A percentile compares a stretch with the other conserved stretches of the same genome.
phyloP scores from a whole-genome alignment of 1,139 yeast species.

The Lodderomyces beijingensis region DNA sequence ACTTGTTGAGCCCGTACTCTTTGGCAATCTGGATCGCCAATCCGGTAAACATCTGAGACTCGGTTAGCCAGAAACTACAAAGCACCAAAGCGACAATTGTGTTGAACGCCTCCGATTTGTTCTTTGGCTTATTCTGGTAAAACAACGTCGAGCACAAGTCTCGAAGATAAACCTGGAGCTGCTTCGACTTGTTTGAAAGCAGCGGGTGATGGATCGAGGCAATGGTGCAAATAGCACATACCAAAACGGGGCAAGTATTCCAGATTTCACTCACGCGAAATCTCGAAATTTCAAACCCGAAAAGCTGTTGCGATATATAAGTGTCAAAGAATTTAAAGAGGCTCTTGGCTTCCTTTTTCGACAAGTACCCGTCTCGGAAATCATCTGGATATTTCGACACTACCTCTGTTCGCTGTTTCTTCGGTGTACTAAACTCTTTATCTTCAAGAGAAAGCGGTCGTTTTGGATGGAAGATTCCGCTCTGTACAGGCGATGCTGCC shows the following conservation, averaged over 20 bases:
- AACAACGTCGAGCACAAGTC: slow-evolving; percentile 44
- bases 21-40: slow-evolving; percentile 62
- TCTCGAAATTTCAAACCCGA: slow-evolving; percentile 58
- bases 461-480: too few species aligned
- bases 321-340: slow-evolving; percentile 51
- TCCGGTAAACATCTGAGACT: slow-evolving; percentile 64
- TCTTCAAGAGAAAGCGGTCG: too few species aligned
- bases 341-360: slow-evolving; percentile 43
- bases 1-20: slow-evolving; percentile 47
- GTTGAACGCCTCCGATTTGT: slow-evolving; percentile 52
- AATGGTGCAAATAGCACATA: slow-evolving; percentile 60
- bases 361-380: slow-evolving; percentile 33
- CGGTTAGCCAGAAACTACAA: slow-evolving; percentile 68
- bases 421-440: too few species aligned
- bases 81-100: slow-evolving; percentile 60
- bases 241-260: slow-evolving; percentile 54
- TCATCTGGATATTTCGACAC: slow-evolving; percentile 26
- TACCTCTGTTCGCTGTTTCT: too few species aligned
- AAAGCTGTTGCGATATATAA: slow-evolving; percentile 59
- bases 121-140: slow-evolving; percentile 35
- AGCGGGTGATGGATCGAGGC: slow-evolving; percentile 59
- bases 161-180: slow-evolving; percentile 41
- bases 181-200: slow-evolving; percentile 32
- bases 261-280: slow-evolving; percentile 49
- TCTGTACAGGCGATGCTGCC: too few species aligned